phyloP scores from a whole-genome alignment of 352 stramenopile species.

The Globisporangium echinulatum region DNA sequence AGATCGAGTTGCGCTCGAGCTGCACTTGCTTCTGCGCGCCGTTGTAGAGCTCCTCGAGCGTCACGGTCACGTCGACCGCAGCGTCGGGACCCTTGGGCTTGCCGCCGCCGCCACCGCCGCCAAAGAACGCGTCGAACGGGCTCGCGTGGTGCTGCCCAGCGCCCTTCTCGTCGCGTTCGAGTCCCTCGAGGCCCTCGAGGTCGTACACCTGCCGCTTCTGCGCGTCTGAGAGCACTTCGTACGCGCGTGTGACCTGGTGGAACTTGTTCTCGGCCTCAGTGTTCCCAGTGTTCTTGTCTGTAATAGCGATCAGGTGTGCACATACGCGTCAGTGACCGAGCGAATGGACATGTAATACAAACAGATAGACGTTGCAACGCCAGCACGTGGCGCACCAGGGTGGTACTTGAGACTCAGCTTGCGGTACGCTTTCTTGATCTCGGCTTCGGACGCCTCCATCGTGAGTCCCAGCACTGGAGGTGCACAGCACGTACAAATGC shows the following conservation, averaged over 20 bases:
- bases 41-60: slow-evolving; percentile 85
- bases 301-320: too few relatives aligned
- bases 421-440: slow-evolving; percentile 95
- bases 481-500: slow-evolving; percentile 4
- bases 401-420: slow-evolving; percentile 96
- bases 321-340: too few relatives aligned
- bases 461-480: slow-evolving; percentile 55
- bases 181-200: slow-evolving; percentile 86
- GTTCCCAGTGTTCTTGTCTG: slow-evolving; percentile 84
- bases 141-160: slow-evolving; percentile 32
- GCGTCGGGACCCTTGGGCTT: slow-evolving; percentile 72
- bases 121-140: slow-evolving; percentile 79
- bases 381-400: slow-evolving; percentile 39
- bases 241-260: slow-evolving; percentile 86
- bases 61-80: slow-evolving; percentile 67
- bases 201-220: slow-evolving; percentile 91
- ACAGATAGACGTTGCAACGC: background rate
- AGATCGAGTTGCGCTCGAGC: slow-evolving; percentile 75
- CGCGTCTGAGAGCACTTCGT: slow-evolving; percentile 88
- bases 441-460: slow-evolving; percentile 75
- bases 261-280: slow-evolving; percentile 82
- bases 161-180: slow-evolving; percentile 68
- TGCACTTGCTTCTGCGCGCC: slow-evolving; percentile 65
- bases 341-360: too few relatives aligned
- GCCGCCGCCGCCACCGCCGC: slow-evolving; percentile 37